These are phyloP conservation scores for Ramaria sp. DNA, from an alignment of 768 basidiomycete genomes.

Conservation along the genomic window DNA sequence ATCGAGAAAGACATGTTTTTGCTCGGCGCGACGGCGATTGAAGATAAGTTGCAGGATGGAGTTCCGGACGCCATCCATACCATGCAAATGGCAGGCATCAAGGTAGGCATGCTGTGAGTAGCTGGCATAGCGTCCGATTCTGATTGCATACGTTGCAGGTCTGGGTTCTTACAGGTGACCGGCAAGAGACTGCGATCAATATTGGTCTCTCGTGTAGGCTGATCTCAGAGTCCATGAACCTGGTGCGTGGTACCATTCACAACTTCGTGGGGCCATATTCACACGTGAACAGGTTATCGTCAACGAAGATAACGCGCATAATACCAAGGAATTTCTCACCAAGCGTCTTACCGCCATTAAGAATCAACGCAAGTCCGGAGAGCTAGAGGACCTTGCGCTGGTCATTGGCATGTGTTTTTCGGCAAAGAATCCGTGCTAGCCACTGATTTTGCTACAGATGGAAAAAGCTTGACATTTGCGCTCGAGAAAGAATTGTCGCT, in stretches of 20 bases:
- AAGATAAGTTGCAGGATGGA: constrained; percentile 97
- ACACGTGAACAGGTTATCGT: constrained; percentile 65
- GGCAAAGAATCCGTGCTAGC: background rate
- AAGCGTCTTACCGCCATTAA: constrained; percentile 89
- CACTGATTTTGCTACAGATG: constrained; percentile 43
- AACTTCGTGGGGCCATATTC: background rate
- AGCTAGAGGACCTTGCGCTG: constrained; percentile 89
- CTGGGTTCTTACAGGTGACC: constrained; percentile 96
- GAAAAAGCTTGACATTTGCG: constrained; percentile 88
- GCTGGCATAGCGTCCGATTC: background rate
- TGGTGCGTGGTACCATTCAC: constrained; percentile 37
- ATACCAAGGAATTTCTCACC: constrained; percentile 75
- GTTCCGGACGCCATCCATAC: constrained; percentile 98
- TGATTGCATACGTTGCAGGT: constrained; percentile 34
- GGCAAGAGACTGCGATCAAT: constrained; percentile 99
- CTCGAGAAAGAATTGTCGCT: constrained; percentile 88
- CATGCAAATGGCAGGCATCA: constrained; percentile 95
- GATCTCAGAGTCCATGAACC: constrained; percentile 97
- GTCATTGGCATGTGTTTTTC: constrained; percentile 66
- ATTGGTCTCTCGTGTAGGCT: constrained; percentile 96
- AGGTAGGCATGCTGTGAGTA: constrained; percentile 32
- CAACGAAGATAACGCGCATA: constrained; percentile 77
- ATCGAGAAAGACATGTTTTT: constrained; percentile 92
- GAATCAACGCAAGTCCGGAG: constrained; percentile 83
- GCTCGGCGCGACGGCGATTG: constrained; percentile 94